Evolutionary conservation across 495 filamentous ascomycete species (phyloP).

Genomic region (Daldinia caldariorum): DNA sequence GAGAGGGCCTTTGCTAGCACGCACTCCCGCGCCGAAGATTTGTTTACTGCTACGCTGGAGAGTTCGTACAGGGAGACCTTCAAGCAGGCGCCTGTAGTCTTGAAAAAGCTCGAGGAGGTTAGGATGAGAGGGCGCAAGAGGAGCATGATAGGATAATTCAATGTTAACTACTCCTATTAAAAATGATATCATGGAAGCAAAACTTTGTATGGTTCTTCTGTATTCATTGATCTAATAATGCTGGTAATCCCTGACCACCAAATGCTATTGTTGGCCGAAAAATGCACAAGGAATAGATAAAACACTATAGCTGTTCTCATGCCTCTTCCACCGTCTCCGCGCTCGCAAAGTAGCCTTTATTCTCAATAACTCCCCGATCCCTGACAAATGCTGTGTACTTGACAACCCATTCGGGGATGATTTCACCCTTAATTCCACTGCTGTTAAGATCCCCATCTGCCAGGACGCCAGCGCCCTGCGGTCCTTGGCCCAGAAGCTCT

Average conservation of each 20-base stretch:
- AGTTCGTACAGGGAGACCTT: slow-evolving; percentile 56
- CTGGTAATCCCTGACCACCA: slow-evolving; percentile 21
- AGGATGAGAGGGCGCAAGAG: slow-evolving; percentile 95
- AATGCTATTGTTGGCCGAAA: slow-evolving; percentile 24
- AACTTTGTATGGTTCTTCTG: background rate
- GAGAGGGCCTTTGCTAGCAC: slow-evolving; percentile 97
- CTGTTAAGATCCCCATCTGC: slow-evolving; percentile 57
- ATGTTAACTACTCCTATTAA: too few species aligned
- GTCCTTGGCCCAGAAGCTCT: slow-evolving; percentile 77
- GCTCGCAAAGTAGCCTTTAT: slow-evolving; percentile 94
- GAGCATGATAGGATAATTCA: slow-evolving; percentile 85
- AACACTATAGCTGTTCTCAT: background rate
- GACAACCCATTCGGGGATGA: slow-evolving; percentile 91
- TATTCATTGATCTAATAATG: slow-evolving; percentile 42
- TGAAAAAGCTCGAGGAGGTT: slow-evolving; percentile 88
- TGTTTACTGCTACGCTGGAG: slow-evolving; percentile 74
- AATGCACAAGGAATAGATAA: slow-evolving; percentile 14
- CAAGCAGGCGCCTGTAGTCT: slow-evolving; percentile 60
- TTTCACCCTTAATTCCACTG: slow-evolving; percentile 73
- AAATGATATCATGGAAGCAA: background rate
- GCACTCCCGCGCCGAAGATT: slow-evolving; percentile 82
- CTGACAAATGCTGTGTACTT: slow-evolving; percentile 99
- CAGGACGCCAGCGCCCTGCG: slow-evolving; percentile 73
- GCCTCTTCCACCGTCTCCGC: slow-evolving; percentile 67
- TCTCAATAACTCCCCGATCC: slow-evolving; percentile 96